Conservation (phyloP, 805 yeast species). For the Nakazawaea populi region DNA sequence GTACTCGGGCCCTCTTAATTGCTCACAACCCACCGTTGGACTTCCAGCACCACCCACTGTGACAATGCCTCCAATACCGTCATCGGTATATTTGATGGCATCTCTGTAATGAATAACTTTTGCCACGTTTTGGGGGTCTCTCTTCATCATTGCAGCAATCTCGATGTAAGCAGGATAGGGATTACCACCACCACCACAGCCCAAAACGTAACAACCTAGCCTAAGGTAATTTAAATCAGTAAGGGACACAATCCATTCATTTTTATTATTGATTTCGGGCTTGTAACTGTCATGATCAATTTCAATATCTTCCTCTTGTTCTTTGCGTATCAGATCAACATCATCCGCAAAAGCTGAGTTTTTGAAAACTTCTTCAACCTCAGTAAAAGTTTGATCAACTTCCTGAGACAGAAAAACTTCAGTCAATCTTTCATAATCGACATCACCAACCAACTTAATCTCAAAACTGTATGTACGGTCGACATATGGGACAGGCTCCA, state of each 20-base stretch:
- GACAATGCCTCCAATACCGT: conserved; percentile 10
- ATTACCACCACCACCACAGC: conserved; percentile 48
- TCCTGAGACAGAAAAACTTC: conserved; percentile 8
- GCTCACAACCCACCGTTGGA: conserved; percentile 41
- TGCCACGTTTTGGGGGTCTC: conserved; percentile 24
- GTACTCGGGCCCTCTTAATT: conserved; percentile 33
- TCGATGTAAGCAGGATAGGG: conserved; percentile 36
- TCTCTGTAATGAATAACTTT: conserved; percentile 30
- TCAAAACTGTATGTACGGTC: conserved; percentile 27
- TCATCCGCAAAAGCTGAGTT: conserved; percentile 11
- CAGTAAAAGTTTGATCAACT: conserved; percentile 3
- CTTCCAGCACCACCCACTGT: conserved; percentile 29
- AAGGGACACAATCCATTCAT: conserved; percentile 34
- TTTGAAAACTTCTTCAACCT: conserved; percentile 11
- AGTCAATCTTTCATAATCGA: conserved; percentile 28
- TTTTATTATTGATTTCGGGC: conserved; percentile 22
- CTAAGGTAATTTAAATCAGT: conserved; percentile 34
- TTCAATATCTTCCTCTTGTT: conserved; percentile 10
- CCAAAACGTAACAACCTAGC: conserved; percentile 40
- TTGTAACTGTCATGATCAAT: conserved; percentile 23
- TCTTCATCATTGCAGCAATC: conserved; percentile 24
- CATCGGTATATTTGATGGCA: conserved; percentile 17
- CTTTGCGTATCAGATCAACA: conserved; percentile 1
- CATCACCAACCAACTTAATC: conserved; percentile 37
- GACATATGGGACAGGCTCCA: conserved; percentile 29